Percentiles rank a stretch among this genome's conserved stretches.
Conservation (phyloP, 805 yeast species). For the Tetrapisispora namnaoensis region DNA sequence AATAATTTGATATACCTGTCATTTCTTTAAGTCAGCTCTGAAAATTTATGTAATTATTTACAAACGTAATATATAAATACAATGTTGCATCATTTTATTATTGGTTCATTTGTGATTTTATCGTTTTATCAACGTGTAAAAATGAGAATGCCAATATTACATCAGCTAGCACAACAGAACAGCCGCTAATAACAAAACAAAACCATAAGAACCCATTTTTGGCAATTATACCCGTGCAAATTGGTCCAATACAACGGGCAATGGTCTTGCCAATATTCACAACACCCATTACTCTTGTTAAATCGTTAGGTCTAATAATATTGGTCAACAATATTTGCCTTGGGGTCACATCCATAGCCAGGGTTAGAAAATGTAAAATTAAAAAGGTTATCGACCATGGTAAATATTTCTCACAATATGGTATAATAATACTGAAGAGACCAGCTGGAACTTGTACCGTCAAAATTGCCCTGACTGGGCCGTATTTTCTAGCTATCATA, state of each 20-base stretch:
- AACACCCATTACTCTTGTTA: slow-evolving; percentile 72
- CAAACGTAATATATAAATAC: not conserved
- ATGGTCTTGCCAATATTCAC: slow-evolving; percentile 81
- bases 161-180: slow-evolving; percentile 37
- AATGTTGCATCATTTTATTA: not conserved
- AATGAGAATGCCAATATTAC: slow-evolving; percentile 25
- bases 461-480: slow-evolving; percentile 72
- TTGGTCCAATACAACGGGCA: slow-evolving; percentile 75
- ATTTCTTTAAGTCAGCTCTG: no score
- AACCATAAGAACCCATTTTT: slow-evolving; percentile 35
- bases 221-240: slow-evolving; percentile 69
- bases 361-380: slow-evolving; percentile 48
- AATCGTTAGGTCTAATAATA: slow-evolving; percentile 49
- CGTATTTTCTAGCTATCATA: slow-evolving; percentile 49
- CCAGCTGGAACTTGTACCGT: slow-evolving; percentile 74
- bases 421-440: slow-evolving; percentile 45
- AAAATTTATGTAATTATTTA: not conserved
- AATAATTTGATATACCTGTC: no score
- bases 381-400: slow-evolving; percentile 41
- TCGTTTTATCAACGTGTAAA: slow-evolving; percentile 25
- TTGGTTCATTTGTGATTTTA: slow-evolving; percentile 15
- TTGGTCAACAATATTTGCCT: slow-evolving; percentile 72
- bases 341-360: slow-evolving; percentile 88
- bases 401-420: slow-evolving; percentile 34
- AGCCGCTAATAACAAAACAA: slow-evolving; percentile 45